phyloP scores from a whole-genome alignment of 305 asterid species.

The Solanum chacoense region DNA sequence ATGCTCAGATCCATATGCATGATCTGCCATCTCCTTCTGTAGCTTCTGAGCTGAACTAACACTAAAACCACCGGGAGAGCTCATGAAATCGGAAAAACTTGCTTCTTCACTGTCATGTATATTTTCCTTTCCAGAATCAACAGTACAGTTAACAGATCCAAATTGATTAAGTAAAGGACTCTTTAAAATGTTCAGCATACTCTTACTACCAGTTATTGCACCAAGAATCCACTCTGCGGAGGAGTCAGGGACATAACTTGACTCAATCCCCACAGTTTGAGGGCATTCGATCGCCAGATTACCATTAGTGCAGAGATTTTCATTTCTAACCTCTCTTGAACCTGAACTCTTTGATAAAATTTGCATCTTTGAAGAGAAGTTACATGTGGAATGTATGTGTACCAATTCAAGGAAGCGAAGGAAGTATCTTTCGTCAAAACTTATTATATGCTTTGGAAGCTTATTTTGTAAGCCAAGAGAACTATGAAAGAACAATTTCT shows the following conservation, averaged over 20 bases:
- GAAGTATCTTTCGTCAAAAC: conserved; percentile 54
- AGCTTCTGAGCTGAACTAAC: conserved; percentile 13
- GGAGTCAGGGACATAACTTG: conserved; percentile 13
- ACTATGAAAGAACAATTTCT: conserved; percentile 25
- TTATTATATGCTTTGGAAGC: conserved; percentile 49
- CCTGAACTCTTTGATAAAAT: conserved; percentile 18
- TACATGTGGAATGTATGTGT: conserved; percentile 36
- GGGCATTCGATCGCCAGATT: conserved; percentile 29
- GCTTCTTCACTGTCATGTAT: conserved; percentile 13
- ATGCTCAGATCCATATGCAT: conserved; percentile 12
- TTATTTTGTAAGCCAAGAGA: conserved; percentile 25
- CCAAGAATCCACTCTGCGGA: conserved; percentile 33
- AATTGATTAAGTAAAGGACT: conserved; percentile 49
- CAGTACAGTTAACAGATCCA: conserved; percentile 18
- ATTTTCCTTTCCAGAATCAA: conserved; percentile 14
- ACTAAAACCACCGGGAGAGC: conserved; percentile 19
- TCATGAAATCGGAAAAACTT: conserved; percentile 13
- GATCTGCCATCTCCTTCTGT: conserved; percentile 25
- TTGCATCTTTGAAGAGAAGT: conserved; percentile 24
- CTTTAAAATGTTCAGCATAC: conserved; percentile 63
- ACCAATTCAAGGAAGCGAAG: conserved; percentile 60
- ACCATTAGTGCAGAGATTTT: conserved; percentile 17
- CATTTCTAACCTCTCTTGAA: conserved; percentile 18
- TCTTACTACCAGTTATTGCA: conserved; percentile 44
- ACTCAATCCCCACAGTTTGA: conserved; percentile 10